Conservation (phyloP, 140 eudicot species). For the Bidens hawaiensis region DNA sequence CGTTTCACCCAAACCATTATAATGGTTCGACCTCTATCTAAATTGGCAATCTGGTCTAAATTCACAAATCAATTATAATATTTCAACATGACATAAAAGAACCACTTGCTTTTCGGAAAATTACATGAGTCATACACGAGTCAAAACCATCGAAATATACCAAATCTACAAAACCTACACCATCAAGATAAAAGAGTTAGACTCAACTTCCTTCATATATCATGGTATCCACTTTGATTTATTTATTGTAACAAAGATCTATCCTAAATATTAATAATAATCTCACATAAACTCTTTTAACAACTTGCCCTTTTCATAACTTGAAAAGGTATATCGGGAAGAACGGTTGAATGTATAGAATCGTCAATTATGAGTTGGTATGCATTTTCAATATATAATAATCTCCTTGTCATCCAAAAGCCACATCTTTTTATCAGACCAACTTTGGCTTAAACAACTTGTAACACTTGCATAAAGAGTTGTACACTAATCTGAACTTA, state of each 20-base stretch:
- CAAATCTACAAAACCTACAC: no score
- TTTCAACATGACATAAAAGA: no score
- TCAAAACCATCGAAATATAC: no score
- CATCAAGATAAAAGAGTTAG: not conserved
- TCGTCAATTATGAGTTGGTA: constrained; percentile 33
- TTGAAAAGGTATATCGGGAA: constrained; percentile 4
- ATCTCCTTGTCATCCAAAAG: constrained; percentile 36
- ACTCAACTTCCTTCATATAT: not conserved
- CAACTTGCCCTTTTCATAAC: constrained; percentile 1
- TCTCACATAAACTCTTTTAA: not conserved
- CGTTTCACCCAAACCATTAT: no score
- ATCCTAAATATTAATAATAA: not conserved
- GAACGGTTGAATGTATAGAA: not conserved
- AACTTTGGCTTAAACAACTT: not conserved
- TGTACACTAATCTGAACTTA: constrained; percentile 10
- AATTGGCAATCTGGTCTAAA: no score
- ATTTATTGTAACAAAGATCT: not conserved
- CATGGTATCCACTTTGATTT: not conserved
- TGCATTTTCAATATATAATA: constrained; percentile 29
- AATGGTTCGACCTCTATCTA: no score
- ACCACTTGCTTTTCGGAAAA: no score
- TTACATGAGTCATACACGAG: no score
- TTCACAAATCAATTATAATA: no score
- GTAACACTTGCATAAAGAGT: not conserved
- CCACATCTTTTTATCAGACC: constrained; percentile 7